phyloP scores from a whole-genome alignment of 1,284 basidiomycete species.

The Tylopilus sp. region DNA sequence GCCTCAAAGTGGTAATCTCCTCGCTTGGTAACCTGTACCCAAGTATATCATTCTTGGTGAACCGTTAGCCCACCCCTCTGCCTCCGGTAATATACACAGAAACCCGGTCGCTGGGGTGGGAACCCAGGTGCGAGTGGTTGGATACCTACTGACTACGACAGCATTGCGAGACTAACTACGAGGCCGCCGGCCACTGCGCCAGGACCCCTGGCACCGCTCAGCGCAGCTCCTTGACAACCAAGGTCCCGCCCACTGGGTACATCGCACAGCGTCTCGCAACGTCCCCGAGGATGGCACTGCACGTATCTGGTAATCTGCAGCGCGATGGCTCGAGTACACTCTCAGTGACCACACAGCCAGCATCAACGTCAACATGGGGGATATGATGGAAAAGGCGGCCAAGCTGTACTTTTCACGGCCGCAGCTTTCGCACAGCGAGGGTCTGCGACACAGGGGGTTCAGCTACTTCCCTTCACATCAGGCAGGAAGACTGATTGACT shows the following conservation, averaged over 20 bases:
- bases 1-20: too few species aligned
- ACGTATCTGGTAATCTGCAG: constrained; percentile 89
- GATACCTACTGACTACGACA: too few species aligned
- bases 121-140: too few species aligned
- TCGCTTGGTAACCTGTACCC: too few species aligned
- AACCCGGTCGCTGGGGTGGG: constrained; percentile 29
- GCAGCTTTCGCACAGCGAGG: constrained; percentile 93
- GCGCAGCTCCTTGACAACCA: too few species aligned
- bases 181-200: too few species aligned
- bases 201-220: too few species aligned
- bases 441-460: constrained; percentile 89
- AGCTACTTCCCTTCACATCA: constrained; percentile 35
- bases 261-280: constrained; percentile 86
- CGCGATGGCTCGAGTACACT: constrained; percentile 83
- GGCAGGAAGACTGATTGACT: constrained; percentile 19
- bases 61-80: too few species aligned
- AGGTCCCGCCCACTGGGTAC: too few species aligned
- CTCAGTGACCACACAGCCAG: constrained; percentile 95
- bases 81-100: too few species aligned
- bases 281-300: constrained; percentile 96
- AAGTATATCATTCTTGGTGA: too few species aligned
- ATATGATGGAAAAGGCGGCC: constrained; percentile 73
- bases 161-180: too few species aligned
- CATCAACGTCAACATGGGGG: constrained; percentile 97
- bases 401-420: constrained; percentile 93